These are phyloP conservation scores for Crucibulum laeve DNA, from an alignment of 768 basidiomycete species.

Conservation along the genomic window DNA sequence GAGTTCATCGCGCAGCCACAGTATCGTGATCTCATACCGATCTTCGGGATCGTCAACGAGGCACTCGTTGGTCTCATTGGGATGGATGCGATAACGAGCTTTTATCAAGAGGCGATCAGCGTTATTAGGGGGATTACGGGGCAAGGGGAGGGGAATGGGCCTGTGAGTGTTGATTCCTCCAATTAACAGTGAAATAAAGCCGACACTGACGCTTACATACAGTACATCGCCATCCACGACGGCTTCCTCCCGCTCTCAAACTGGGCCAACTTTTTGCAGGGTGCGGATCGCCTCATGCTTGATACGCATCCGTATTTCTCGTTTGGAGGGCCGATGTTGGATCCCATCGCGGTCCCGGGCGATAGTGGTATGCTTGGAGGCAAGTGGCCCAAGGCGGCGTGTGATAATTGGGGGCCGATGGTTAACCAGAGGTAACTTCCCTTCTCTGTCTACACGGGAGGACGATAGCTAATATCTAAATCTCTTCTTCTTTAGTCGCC, in stretches of 20 bases:
- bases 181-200: neutral
- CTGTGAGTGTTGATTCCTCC: conserved; percentile 14
- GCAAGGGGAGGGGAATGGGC: conserved; percentile 64
- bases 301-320: conserved; percentile 72
- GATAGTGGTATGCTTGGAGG: conserved; percentile 33
- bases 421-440: conserved; percentile 43
- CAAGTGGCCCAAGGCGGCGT: conserved; percentile 46
- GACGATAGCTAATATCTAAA: neutral
- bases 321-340: conserved; percentile 36
- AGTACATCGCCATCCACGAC: conserved; percentile 49
- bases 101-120: conserved; percentile 54
- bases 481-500: conserved; percentile 23
- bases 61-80: conserved; percentile 46
- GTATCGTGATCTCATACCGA: conserved; percentile 44
- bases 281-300: conserved; percentile 56
- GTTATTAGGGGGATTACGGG: conserved; percentile 71
- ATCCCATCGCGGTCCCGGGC: conserved; percentile 26
- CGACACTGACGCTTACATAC: neutral
- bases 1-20: conserved; percentile 79
- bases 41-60: conserved; percentile 68
- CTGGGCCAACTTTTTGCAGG: conserved; percentile 50
- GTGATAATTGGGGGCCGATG: conserved; percentile 51
- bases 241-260: conserved; percentile 35
- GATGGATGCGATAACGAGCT: conserved; percentile 44
- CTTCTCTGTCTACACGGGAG: neutral